Conservation (phyloP, 345 rosid species). For the Passiflora organensis region DNA sequence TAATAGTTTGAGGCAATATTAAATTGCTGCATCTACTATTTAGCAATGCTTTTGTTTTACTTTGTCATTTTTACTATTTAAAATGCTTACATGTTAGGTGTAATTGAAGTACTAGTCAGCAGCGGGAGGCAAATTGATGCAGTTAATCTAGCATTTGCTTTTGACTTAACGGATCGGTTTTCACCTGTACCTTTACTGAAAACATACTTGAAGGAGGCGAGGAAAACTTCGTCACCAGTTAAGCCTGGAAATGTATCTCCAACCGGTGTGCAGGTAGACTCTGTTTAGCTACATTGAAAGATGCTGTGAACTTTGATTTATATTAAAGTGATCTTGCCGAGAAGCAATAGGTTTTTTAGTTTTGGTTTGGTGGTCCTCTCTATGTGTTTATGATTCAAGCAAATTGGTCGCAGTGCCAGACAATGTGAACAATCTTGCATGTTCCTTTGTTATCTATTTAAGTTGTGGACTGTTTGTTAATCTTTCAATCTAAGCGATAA, state of each 20-base stretch:
- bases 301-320: too few relatives aligned
- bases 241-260: slow-evolving; percentile 60
- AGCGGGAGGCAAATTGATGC: slow-evolving; percentile 98
- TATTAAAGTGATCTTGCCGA: too few relatives aligned
- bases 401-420: too few relatives aligned
- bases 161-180: slow-evolving; percentile 78
- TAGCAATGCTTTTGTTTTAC: slow-evolving; percentile 10
- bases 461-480: too few relatives aligned
- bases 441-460: too few relatives aligned
- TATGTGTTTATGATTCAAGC: too few relatives aligned
- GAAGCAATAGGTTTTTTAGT: too few relatives aligned
- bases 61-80: slow-evolving; percentile 5
- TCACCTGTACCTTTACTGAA: slow-evolving; percentile 73
- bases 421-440: too few relatives aligned
- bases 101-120: slow-evolving; percentile 67
- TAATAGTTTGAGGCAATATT: not conserved
- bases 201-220: slow-evolving; percentile 78
- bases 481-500: too few relatives aligned
- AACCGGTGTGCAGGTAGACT: slow-evolving; percentile 50
- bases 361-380: too few relatives aligned
- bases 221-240: slow-evolving; percentile 54
- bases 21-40: not conserved
- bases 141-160: slow-evolving; percentile 93
- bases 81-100: slow-evolving; percentile 39
- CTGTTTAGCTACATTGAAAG: not conserved